Evolutionary conservation across 768 basidiomycete genomes (phyloP), one percentile per base, ranked within the genome.

Genomic region (Leccinum subtestaceum): DNA sequence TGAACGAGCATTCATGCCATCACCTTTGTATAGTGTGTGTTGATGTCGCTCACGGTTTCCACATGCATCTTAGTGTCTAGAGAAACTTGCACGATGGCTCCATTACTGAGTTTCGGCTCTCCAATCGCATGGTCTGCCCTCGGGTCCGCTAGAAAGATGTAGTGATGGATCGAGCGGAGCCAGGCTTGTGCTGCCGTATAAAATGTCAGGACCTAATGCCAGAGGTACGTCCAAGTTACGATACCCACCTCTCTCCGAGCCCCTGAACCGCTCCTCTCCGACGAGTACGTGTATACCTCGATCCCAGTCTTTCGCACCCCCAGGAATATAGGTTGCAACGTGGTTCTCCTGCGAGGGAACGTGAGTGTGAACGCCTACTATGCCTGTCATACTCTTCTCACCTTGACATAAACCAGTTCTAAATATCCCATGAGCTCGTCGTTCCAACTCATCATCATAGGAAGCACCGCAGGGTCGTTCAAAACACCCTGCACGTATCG

Each of bases 381-480:
- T 29, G 9, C 8, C 11, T n/a, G 17, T 2, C 3, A 23, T 2
- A 27, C 5, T 8, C 19, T 13, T n/a, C 54, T 71, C 59, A 79
- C 81, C 73, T 81, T 81, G 52, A 73, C 64, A 67, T 78, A 81
- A 7, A 74, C 72, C n/a, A 80, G 49, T 60, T 83, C 81, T 11
- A 69, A 60, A 54, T 82, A 83, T 5, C 81, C 81, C 69, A 72
- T 71, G 47, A 69, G 56, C 60, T 73, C 72, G 7, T 67, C 74
- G 52, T 82, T 76, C 81, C 81, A 83, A 56, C 75, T 77, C 67
- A 80, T 75, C 59, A 83, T 76, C 11, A 77, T 63, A 15, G 77
- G 74, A 25, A 79, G 43, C 19, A 74, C 69, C 19, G 73, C 72
- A 4, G 77, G 76, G 59, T 83, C 77, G 4, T 67, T 68, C 46